Evolutionary conservation across 768 basidiomycete genomes (phyloP).

Genomic region (Dictyophora rubrovolvata): DNA sequence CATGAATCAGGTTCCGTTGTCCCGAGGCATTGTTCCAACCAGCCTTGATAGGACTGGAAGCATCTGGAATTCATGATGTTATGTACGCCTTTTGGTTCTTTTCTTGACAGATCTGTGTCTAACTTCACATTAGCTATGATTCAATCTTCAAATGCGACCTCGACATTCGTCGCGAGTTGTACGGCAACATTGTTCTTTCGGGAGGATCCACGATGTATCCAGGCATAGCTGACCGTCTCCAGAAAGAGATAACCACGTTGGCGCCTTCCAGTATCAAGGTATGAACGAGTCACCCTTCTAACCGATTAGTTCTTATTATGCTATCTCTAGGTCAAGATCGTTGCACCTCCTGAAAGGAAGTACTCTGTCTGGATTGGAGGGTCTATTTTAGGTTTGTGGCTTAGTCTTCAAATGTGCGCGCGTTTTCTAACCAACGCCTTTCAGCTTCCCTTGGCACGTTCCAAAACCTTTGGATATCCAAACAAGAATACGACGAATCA

Average conservation of each 20-base stretch:
- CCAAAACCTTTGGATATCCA: conserved; percentile 59
- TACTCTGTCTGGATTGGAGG: conserved; percentile 58
- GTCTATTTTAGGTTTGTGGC: conserved; percentile 25
- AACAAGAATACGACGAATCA: conserved; percentile 52
- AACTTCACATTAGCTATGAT: conserved; percentile 35
- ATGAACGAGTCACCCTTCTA: conserved; percentile 7
- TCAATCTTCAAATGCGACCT: conserved; percentile 71
- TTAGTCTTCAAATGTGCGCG: neutral
- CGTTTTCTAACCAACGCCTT: conserved; percentile 6
- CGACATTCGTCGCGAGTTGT: conserved; percentile 45
- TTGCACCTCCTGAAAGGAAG: conserved; percentile 60
- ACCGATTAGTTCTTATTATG: neutral
- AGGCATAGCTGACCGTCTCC: conserved; percentile 59
- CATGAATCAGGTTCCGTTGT: conserved; percentile 53
- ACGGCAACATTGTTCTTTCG: conserved; percentile 52
- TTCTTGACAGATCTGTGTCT: neutral
- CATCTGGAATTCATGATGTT: conserved; percentile 74
- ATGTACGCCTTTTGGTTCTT: conserved; percentile 33
- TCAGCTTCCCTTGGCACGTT: conserved; percentile 51
- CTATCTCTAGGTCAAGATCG: conserved; percentile 40
- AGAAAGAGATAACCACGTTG: conserved; percentile 59
- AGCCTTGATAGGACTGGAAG: conserved; percentile 71
- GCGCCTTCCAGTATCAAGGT: conserved; percentile 60
- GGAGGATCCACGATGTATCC: conserved; percentile 57
- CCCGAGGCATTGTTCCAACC: conserved; percentile 95